Conservation (phyloP, 805 yeast genomes). For the Metschnikowia amazonensis region DNA sequence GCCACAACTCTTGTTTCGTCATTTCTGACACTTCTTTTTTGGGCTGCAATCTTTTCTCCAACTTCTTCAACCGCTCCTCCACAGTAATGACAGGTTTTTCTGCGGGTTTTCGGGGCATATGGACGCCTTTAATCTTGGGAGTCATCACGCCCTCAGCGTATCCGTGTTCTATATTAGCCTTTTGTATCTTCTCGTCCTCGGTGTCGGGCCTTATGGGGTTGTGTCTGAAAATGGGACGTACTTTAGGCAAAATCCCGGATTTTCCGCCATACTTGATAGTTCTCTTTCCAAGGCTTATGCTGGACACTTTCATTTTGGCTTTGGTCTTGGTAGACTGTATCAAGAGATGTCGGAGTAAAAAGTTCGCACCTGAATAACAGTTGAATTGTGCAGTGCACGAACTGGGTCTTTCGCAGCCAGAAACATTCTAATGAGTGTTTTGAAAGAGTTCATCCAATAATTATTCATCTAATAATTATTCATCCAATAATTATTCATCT, state of each 20-base stretch:
- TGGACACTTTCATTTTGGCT: constrained; percentile 12
- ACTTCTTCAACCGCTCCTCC: constrained; percentile 51
- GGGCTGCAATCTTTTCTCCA: constrained; percentile 42
- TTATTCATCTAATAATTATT: too few species aligned
- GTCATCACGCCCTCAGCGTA: constrained; percentile 68
- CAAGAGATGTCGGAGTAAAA: neutral
- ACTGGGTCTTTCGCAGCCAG: neutral
- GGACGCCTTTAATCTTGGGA: constrained; percentile 52
- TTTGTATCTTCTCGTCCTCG: constrained; percentile 39
- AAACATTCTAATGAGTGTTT: too few species aligned
- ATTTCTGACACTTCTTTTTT: constrained; percentile 31
- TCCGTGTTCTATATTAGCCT: constrained; percentile 49
- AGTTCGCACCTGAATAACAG: neutral
- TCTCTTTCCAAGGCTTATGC: constrained; percentile 44
- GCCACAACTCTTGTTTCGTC: constrained; percentile 41
- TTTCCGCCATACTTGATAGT: constrained; percentile 54
- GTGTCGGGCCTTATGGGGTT: constrained; percentile 56
- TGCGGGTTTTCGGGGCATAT: constrained; percentile 50
- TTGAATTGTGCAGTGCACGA: neutral
- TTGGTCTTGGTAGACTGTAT: neutral
- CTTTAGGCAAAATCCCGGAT: constrained; percentile 78
- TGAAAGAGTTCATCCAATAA: too few species aligned
- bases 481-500: too few species aligned
- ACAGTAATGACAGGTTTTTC: constrained; percentile 55
- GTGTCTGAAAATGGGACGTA: constrained; percentile 66